Base-by-base conservation (phyloP, 306 rosid species). In the Lathyrus oleraceus region DNA sequence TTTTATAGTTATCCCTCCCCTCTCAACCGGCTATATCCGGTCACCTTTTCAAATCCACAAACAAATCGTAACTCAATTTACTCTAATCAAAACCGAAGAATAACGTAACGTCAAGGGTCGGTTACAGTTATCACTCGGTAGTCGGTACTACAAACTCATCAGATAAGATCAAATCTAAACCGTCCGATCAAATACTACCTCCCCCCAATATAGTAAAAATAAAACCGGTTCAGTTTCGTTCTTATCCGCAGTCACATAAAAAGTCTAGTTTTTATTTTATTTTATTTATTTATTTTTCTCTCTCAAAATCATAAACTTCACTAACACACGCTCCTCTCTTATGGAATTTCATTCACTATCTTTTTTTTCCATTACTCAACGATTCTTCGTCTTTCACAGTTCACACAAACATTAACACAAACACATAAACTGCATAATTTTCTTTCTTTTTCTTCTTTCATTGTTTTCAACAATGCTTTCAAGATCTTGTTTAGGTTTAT, bases 401-500 rank as follows among this genome's bases (percentile, higher is more conserved):
- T 35, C 52, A n/a, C 17, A 43, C 16, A 43, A 43, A 43, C 48
- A 58, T 47, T 57, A 62, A 5, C 61, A 16, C 42, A 10, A 19
- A 15, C 49, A 19, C 11, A 15, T 61, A 60, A 10, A 57, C 9
- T 38, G 66, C 3, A 10, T 6, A 6, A 1, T 35, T 19, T 56
- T 58, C 7, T 49, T 3, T 30, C 7, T 30, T 30, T 30, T 30
- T 4, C 35, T 4, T 5, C 10, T 62, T 30, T 49, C 38, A 6
- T 6, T 7, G n/a, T 3, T 30, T 6, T 6, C 10, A 52, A 79
- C 51, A 82, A 89, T 89, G 96, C 77, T 81, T 8, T 84, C 96
- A 7, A 60, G 87, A 82, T 89, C 89, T 66, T 85, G 79, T 62
- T 59, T 81, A 32, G 87, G 85, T 67, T 52, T 82, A 10, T 70